phyloP scores from a whole-genome alignment of 169 alveolate species.

The Cryptosporidium andersoni region DNA sequence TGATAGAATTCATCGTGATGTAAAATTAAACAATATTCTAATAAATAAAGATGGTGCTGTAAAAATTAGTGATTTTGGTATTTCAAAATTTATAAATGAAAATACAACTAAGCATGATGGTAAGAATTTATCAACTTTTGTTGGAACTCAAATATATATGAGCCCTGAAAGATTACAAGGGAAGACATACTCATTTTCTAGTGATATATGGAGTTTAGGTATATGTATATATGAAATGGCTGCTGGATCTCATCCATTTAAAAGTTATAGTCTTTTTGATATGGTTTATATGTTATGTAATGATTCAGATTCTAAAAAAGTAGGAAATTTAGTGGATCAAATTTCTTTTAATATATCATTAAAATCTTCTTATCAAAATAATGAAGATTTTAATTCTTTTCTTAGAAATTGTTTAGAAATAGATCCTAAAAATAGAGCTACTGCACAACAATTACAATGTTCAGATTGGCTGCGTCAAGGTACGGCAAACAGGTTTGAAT shows the following conservation, averaged over 20 bases:
- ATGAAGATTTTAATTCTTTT: conserved; percentile 35
- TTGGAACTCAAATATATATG: conserved; percentile 86
- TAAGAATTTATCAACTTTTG: conserved; percentile 74
- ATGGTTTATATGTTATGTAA: conserved; percentile 65
- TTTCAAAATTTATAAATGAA: conserved; percentile 64
- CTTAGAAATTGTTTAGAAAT: conserved; percentile 41
- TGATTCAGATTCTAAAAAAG: background rate
- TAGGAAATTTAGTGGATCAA: background rate
- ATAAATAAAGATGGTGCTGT: conserved; percentile 72
- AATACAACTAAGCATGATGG: conserved; percentile 25
- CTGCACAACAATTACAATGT: conserved; percentile 50
- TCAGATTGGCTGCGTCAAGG: conserved; percentile 41
- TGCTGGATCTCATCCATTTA: conserved; percentile 82
- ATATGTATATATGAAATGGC: conserved; percentile 83
- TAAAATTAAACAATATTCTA: conserved; percentile 61
- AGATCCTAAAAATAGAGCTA: conserved; percentile 44
- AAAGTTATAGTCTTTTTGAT: conserved; percentile 52
- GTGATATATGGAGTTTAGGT: conserved; percentile 89
- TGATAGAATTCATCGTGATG: conserved; percentile 72
- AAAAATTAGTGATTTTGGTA: conserved; percentile 72
- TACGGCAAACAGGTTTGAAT: conserved; percentile 39
- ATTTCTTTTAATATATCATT: conserved; percentile 23
- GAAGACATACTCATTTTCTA: conserved; percentile 78
- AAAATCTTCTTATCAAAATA: conserved; percentile 39
- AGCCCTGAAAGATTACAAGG: conserved; percentile 89